Percentiles rank a stretch among this genome's conserved stretches.
phyloP scores from a whole-genome alignment of 1,284 basidiomycete species.

The Bondarzewia mesenterica region DNA sequence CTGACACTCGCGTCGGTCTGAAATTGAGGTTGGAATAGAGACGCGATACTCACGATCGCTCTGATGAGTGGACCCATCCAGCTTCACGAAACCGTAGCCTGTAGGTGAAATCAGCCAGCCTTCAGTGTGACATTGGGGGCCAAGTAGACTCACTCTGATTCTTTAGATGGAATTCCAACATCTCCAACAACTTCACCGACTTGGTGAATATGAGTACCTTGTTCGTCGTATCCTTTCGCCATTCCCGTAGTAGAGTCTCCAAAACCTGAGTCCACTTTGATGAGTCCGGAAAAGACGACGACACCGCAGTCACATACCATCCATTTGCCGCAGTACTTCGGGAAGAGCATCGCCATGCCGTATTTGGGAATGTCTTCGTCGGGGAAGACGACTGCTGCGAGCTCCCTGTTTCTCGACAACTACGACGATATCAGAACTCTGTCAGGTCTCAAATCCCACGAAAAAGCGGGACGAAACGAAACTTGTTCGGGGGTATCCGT shows the following conservation, averaged over 20 bases:
- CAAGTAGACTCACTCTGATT: constrained; percentile 32
- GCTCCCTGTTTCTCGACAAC: constrained; percentile 53
- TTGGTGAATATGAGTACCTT: constrained; percentile 86
- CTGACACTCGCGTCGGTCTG: constrained; percentile 25
- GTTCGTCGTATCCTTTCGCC: constrained; percentile 44
- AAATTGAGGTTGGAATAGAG: not conserved
- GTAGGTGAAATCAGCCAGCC: constrained; percentile 1
- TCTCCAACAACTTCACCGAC: constrained; percentile 74
- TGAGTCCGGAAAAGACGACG: not conserved
- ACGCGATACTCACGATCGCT: constrained; percentile 43
- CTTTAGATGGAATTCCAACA: constrained; percentile 66
- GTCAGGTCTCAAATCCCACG: too few relatives aligned
- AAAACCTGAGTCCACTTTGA: constrained; percentile 40
- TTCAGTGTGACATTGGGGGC: not conserved
- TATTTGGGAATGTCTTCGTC: constrained; percentile 48
- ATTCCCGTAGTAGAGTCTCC: constrained; percentile 53
- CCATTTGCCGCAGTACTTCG: constrained; percentile 82
- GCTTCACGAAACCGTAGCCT: constrained; percentile 59
- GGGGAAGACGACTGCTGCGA: constrained; percentile 51
- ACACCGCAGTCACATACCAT: constrained; percentile 33
- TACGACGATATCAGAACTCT: constrained; percentile 33
- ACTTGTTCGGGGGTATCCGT: constrained; percentile 1
- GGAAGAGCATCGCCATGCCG: constrained; percentile 48
- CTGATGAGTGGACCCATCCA: constrained; percentile 68
- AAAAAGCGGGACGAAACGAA: too few relatives aligned